Evolutionary conservation across 805 yeast species (phyloP).

Genomic region (Spathaspora sp.): DNA sequence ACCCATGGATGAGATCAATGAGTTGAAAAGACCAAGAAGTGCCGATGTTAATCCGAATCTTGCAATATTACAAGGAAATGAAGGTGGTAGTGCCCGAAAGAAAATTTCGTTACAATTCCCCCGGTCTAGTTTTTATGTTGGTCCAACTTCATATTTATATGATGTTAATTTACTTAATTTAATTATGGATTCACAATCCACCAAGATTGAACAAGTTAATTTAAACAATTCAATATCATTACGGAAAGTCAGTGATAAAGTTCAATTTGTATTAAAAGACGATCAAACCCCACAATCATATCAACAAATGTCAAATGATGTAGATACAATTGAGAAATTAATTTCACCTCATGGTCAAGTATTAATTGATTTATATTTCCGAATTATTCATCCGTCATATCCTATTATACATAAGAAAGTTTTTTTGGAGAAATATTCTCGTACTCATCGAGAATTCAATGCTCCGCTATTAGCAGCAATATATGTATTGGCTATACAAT

Average conservation of each 20-base stretch:
- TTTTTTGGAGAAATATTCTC: constrained; percentile 81
- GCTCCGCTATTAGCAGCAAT: constrained; percentile 91
- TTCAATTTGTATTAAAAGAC: constrained; percentile 74
- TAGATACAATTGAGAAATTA: constrained; percentile 78
- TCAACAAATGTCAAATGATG: constrained; percentile 66
- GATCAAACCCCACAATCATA: constrained; percentile 73
- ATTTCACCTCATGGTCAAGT: constrained; percentile 92
- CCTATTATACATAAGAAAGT: constrained; percentile 91
- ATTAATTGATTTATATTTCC: constrained; percentile 74
- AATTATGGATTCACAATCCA: constrained; percentile 39
- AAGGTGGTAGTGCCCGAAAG: constrained; percentile 25
- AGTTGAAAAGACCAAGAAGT: constrained; percentile 17
- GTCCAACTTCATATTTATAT: constrained; percentile 76
- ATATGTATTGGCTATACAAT: constrained; percentile 80
- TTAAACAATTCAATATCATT: constrained; percentile 62
- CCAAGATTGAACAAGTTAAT: constrained; percentile 74
- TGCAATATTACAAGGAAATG: constrained; percentile 1
- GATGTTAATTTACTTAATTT: constrained; percentile 68
- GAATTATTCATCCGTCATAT: constrained; percentile 84
- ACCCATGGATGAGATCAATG: constrained; percentile 7
- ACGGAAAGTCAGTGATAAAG: constrained; percentile 73
- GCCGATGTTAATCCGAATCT: constrained; percentile 10
- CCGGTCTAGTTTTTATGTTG: constrained; percentile 82
- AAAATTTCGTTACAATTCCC: constrained; percentile 79
- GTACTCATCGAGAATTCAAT: constrained; percentile 88